Conservation (phyloP, 2,329 filamentous ascomycete species). For the Seiridium unicorne region DNA sequence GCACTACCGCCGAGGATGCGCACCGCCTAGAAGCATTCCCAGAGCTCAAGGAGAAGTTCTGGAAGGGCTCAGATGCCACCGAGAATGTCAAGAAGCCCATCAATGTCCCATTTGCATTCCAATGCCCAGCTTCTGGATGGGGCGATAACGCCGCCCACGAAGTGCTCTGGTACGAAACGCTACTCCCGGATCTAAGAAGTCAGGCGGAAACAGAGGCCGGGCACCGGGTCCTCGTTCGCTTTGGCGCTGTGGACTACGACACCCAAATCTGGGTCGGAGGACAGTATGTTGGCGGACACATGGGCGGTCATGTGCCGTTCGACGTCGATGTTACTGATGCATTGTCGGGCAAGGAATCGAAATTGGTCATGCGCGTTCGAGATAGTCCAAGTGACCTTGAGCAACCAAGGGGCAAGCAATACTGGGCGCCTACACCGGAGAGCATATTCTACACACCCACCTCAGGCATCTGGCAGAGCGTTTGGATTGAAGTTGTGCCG, state of each 20-base stretch:
- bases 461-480: constrained; percentile 57
- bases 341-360: constrained; percentile 29
- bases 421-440: constrained; percentile 60
- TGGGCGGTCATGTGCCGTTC: constrained; percentile 59
- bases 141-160: constrained; percentile 62
- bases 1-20: constrained; percentile 33
- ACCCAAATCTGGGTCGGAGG: constrained; percentile 57
- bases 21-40: constrained; percentile 49
- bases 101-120: constrained; percentile 64
- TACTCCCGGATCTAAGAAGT: constrained; percentile 47
- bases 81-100: constrained; percentile 50
- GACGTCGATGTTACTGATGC: constrained; percentile 57
- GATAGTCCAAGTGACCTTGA: constrained; percentile 64
- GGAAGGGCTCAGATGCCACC: constrained; percentile 28
- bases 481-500: constrained; percentile 57
- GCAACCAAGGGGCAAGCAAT: constrained; percentile 68
- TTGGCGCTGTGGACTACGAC: constrained; percentile 62
- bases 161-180: constrained; percentile 65
- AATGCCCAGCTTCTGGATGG: constrained; percentile 62
- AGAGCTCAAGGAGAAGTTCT: constrained; percentile 45
- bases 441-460: constrained; percentile 59
- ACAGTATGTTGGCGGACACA: constrained; percentile 49
- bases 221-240: constrained; percentile 48
- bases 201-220: constrained; percentile 36
- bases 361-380: constrained; percentile 56